phyloP scores from a whole-genome alignment of 176 grass and related monocot genomes.

The Carex kokanica region DNA sequence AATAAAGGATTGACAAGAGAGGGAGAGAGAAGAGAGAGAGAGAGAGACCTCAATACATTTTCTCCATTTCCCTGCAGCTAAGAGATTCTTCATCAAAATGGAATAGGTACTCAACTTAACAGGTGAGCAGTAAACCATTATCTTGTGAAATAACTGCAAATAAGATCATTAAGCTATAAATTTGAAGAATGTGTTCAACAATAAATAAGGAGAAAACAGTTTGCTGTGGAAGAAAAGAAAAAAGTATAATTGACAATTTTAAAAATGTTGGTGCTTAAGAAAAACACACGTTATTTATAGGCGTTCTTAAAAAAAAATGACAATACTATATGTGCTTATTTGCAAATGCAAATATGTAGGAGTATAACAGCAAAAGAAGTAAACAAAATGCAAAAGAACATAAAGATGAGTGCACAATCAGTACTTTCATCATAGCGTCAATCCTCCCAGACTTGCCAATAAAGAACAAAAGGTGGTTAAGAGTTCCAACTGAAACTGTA shows the following conservation, averaged over 20 bases:
- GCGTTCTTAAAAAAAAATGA: neutral
- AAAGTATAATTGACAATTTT: neutral
- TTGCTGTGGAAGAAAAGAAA: constrained; percentile 12
- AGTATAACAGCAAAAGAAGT: constrained; percentile 18
- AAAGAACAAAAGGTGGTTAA: constrained; percentile 88
- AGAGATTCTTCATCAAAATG: constrained; percentile 73
- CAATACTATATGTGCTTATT: constrained; percentile 10
- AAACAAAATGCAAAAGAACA: constrained; percentile 6
- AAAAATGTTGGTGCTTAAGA: neutral
- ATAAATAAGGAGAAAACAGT: constrained; percentile 2
- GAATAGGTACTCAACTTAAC: constrained; percentile 61
- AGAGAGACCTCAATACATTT: constrained; percentile 70
- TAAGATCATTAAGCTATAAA: constrained; percentile 27
- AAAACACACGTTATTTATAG: constrained; percentile 12
- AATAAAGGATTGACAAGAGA: neutral
- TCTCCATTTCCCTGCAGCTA: constrained; percentile 88
- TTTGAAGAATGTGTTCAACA: constrained; percentile 25
- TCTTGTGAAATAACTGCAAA: constrained; percentile 77
- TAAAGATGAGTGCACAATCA: neutral
- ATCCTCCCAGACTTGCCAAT: constrained; percentile 89
- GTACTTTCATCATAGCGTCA: constrained; percentile 93
- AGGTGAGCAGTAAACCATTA: constrained; percentile 43
- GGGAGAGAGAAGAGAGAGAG: neutral
- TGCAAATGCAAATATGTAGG: constrained; percentile 3
- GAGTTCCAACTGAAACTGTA: constrained; percentile 58